phyloP scores from a whole-genome alignment of 805 yeast genomes.

The Ogataea kodamae region DNA sequence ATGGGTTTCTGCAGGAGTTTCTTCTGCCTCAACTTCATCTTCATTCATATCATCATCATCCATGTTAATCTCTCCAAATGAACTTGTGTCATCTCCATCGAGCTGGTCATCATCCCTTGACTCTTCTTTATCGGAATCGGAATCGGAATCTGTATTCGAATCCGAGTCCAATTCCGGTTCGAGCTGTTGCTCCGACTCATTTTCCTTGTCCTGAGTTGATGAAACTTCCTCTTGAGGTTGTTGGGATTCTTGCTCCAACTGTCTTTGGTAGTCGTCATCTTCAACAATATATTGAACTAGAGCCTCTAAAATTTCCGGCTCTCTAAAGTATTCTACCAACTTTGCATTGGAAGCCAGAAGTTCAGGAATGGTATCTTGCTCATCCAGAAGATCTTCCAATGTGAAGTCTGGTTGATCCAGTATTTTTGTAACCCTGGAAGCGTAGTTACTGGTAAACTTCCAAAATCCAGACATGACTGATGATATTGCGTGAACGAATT shows the following conservation, averaged over 20 bases:
- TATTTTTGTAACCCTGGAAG: constrained; percentile 52
- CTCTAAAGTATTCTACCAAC: constrained; percentile 73
- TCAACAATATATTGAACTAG: constrained; percentile 64
- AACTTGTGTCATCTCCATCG: constrained; percentile 21
- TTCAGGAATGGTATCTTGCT: constrained; percentile 71
- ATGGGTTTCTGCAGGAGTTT: constrained; percentile 34
- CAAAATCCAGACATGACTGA: constrained; percentile 35
- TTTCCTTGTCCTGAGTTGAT: constrained; percentile 1
- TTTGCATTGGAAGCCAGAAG: constrained; percentile 68
- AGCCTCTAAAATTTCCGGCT: constrained; percentile 67
- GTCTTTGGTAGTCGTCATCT: constrained; percentile 41
- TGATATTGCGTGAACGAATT: constrained; percentile 1
- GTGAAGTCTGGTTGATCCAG: constrained; percentile 45
- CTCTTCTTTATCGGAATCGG: constrained; percentile 14
- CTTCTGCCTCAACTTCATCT: constrained; percentile 30
- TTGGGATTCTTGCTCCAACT: constrained; percentile 4
- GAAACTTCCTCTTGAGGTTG: constrained; percentile 21
- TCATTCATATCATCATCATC: constrained; percentile 31
- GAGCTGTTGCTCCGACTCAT: constrained; percentile 8
- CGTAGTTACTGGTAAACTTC: constrained; percentile 48
- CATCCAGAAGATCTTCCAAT: constrained; percentile 64
- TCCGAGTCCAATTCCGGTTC: constrained; percentile 7
- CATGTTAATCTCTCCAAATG: constrained; percentile 16
- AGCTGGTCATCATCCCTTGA: constrained; percentile 11
- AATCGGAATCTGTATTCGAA: constrained; percentile 20